Evolutionary conservation across 2,329 filamentous ascomycete species (phyloP), one percentile per base, ranked within the genome.

Genomic region (Fonsecaea nubica): DNA sequence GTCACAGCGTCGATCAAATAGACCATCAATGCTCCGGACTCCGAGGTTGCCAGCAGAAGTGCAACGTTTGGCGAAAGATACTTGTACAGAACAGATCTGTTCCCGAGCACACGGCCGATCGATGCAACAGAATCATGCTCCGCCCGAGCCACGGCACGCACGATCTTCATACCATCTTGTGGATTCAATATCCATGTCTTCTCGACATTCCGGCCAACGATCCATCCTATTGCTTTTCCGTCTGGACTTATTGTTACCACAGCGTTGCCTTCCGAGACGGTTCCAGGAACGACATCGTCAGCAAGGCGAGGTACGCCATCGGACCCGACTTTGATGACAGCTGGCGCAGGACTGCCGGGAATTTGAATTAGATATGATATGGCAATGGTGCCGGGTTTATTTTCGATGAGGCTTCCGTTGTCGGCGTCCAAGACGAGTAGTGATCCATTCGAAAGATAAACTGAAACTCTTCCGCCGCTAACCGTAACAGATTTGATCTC

Each of bases 81-180:
- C 80, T 99, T 99, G 87, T 99, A 99, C 69, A 94, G 86, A 56
- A 99, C 95, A n/a, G 89, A 89, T 52, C 95, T 88, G 75, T 99
- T 91, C 32, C 93, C 93, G 25, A 99, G 86, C 1, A 98, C 95
- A 66, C 92, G 92, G 9, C 95, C 95, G 72, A 99, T 97, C 0
- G 95, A 98, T 2, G 95, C 94, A 56, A 98, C 89, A 0, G 92
- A 92, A 73, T 99, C 93, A 70, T 94, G 90, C 2, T 85, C 76
- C 9, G 92, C 89, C 56, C 89, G 86, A 18, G 89, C 84, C 2
- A 89, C 89, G 45, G 95, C 83, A 53, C 85, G 82, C 6, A 89
- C 81, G 62, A 98, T 87, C 65, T 83, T 87, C 76, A 96, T 87
- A 10, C 87, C 88, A 1, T 82, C 74, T 0, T 87, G 83, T 8